Evolutionary conservation across 306 rosid genomes (phyloP).

Genomic region (Urtica urens): DNA sequence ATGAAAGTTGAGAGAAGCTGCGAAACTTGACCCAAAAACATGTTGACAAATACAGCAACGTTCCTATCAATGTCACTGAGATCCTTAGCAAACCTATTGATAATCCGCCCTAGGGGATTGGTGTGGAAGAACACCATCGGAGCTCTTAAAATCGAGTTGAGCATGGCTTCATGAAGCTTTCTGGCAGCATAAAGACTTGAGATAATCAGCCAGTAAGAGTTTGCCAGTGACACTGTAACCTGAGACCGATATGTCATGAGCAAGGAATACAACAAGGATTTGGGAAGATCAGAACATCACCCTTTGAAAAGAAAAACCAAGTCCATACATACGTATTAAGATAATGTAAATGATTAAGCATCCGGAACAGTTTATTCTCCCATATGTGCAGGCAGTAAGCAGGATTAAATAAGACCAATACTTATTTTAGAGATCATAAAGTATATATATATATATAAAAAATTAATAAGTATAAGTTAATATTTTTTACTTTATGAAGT

Average conservation of each 20-base stretch:
- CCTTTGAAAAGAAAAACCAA: background rate
- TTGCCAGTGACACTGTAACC: slow-evolving; percentile 61
- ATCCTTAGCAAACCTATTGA: slow-evolving; percentile 91
- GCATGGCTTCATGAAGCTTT: slow-evolving; percentile 85
- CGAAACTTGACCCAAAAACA: slow-evolving; percentile 73
- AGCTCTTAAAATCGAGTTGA: slow-evolving; percentile 68
- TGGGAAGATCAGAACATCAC: background rate
- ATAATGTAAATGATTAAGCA: no score
- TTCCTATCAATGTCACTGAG: slow-evolving; percentile 85
- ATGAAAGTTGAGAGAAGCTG: slow-evolving; percentile 77
- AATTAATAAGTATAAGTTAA: no score
- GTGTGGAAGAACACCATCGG: slow-evolving; percentile 92
- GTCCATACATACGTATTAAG: no score
- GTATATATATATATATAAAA: no score
- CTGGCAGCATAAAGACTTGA: slow-evolving; percentile 81
- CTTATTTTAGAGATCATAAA: no score
- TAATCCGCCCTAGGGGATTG: slow-evolving; percentile 83
- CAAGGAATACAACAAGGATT: background rate
- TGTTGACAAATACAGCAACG: slow-evolving; percentile 61
- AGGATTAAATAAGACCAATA: no score
- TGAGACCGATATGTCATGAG: slow-evolving; percentile 23
- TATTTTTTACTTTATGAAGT: no score
- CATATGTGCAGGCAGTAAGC: no score
- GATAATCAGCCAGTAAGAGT: slow-evolving; percentile 71
- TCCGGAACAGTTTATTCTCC: no score